Evolutionary conservation across 2,329 filamentous ascomycete genomes (phyloP).

Genomic region (Acrodontium crateriforme): DNA sequence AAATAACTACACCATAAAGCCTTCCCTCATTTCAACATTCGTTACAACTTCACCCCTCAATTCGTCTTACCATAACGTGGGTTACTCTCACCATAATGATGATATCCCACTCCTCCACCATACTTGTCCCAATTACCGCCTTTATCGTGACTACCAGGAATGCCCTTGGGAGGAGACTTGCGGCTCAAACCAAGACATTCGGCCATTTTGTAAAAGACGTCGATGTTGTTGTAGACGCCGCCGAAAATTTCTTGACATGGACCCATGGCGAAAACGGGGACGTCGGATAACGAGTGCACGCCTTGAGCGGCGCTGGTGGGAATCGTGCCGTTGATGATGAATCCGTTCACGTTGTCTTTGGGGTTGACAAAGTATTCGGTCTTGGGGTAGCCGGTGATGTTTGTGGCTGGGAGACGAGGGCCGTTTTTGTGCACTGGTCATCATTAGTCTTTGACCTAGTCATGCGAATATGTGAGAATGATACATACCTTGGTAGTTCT

Average conservation of each 20-base stretch:
- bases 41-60: no score
- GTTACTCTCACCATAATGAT: slow-evolving; percentile 8
- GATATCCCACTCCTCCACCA: slow-evolving; percentile 7
- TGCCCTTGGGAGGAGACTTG: slow-evolving; percentile 3
- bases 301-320: slow-evolving; percentile 49
- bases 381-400: slow-evolving; percentile 32
- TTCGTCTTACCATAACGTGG: slow-evolving; percentile 10
- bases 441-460: no score
- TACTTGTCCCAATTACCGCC: slow-evolving; percentile 10
- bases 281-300: slow-evolving; percentile 65
- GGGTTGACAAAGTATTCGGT: slow-evolving; percentile 54
- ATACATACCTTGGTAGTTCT: slow-evolving; percentile 49
- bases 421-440: slow-evolving; percentile 34
- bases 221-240: slow-evolving; percentile 55
- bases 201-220: slow-evolving; percentile 63
- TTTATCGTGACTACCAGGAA: slow-evolving; percentile 7
- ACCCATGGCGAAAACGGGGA: slow-evolving; percentile 59
- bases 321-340: slow-evolving; percentile 64
- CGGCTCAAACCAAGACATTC: slow-evolving; percentile 46
- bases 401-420: slow-evolving; percentile 47
- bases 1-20: no score
- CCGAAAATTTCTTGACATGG: slow-evolving; percentile 65
- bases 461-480: no score
- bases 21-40: no score
- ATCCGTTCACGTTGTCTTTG: slow-evolving; percentile 50